phyloP scores from a whole-genome alignment of 2,329 filamentous ascomycete genomes.

The Fusarium virguliforme region DNA sequence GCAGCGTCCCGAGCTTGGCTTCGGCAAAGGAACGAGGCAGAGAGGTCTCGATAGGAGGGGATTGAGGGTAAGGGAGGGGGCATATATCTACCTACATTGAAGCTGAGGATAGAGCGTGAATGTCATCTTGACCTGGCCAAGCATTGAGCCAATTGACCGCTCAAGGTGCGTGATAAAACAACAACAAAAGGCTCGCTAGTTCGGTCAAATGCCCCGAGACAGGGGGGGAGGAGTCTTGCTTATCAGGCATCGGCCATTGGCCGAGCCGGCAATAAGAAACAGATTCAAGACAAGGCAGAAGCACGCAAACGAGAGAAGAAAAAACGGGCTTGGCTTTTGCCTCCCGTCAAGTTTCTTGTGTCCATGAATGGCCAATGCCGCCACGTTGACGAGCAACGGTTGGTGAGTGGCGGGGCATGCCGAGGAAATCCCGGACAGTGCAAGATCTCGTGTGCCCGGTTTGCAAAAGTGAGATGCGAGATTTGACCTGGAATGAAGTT shows the following conservation, averaged over 20 bases:
- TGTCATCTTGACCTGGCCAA: not conserved
- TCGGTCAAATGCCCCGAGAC: constrained; percentile 16
- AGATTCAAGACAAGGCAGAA: constrained; percentile 2
- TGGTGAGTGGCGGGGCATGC: constrained; percentile 49
- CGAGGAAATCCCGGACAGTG: constrained; percentile 47
- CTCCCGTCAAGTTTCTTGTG: not conserved
- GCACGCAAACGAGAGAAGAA: constrained; percentile 32
- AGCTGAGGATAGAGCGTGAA: not conserved
- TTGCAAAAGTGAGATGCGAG: constrained; percentile 8
- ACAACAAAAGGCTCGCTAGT: constrained; percentile 10
- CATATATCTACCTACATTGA: not conserved
- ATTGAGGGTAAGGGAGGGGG: not conserved
- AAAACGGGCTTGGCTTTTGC: constrained; percentile 28
- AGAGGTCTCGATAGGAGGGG: not conserved
- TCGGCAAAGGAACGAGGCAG: not conserved
- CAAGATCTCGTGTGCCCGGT: constrained; percentile 31
- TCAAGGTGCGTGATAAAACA: constrained; percentile 7
- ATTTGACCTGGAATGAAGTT: constrained; percentile 27
- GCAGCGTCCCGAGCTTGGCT: constrained; percentile 16
- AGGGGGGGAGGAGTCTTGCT: constrained; percentile 26
- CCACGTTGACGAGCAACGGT: constrained; percentile 47
- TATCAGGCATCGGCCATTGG: constrained; percentile 40
- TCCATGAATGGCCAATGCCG: constrained; percentile 39
- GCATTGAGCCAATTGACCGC: constrained; percentile 3
- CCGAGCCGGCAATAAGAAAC: constrained; percentile 30